Evolutionary conservation across 495 filamentous ascomycete species (phyloP), one percentile per base, ranked within the genome.

Genomic region (Lichenothelia convexa): DNA sequence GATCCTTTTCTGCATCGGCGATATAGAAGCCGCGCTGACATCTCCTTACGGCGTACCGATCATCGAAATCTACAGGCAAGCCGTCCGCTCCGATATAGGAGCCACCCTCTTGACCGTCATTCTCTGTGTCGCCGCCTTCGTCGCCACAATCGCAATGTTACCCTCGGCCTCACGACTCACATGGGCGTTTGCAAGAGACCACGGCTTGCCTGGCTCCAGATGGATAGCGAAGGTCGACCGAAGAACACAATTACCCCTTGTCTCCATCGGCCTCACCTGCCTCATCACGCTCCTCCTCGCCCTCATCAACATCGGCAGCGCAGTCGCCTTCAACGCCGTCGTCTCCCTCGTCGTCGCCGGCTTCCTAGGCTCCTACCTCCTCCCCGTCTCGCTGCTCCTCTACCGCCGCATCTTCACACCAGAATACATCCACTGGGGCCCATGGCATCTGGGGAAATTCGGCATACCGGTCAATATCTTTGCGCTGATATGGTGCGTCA

Each of bases 221-320:
- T 40, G 38, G 38, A 29, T 40, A 29, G 30, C 21, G 15, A 19
- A 15, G 3, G 38, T 40, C n/a, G n/a, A n/a, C n/a, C n/a, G n/a
- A n/a, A n/a, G n/a, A n/a, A n/a, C n/a, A n/a, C n/a, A n/a, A n/a
- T 5, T 45, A 17, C 45, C 45, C 2, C 4, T 47, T 18, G 34
- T 38, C 29, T 9, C 42, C n/a, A 5, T 67, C 32, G 44, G 61
- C 18, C 40, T 67, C 21, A 63, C 62, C 2, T 56, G 65, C 45
- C 38, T 48, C 18, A 55, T 66, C 31, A 63, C 72, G 7, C 58
- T 64, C 39, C 49, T 70, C 20, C 51, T 77, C 1, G 67, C 68
- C 0, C 48, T 72, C 18, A 72, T 78, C 50, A 73, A 71, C 44
- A 63, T 78, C 38, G 71, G 67, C 13, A 70, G 64, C 1, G 38